phyloP scores from a whole-genome alignment of 768 basidiomycete genomes.

The Terana coerulea region DNA sequence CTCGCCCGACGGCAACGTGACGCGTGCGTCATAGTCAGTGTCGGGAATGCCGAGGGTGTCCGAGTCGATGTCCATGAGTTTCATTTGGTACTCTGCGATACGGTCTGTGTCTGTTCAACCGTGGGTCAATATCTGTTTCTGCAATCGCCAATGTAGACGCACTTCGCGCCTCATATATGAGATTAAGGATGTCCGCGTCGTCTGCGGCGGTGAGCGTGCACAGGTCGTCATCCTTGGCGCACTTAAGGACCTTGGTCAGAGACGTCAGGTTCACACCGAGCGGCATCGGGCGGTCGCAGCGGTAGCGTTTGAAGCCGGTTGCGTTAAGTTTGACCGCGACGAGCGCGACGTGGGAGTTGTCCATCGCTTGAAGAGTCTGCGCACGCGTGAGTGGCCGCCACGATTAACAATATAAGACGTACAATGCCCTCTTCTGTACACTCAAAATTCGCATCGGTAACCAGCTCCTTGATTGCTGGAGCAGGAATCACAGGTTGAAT shows the following conservation, averaged over 20 bases:
- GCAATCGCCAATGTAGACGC: conserved; percentile 26
- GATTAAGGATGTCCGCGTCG: conserved; percentile 82
- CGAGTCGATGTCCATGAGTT: conserved; percentile 98
- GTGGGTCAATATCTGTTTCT: background rate
- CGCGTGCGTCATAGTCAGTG: conserved; percentile 92
- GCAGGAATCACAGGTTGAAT: background rate
- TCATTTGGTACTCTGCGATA: conserved; percentile 98
- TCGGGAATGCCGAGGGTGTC: conserved; percentile 95
- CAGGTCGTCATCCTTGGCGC: conserved; percentile 93
- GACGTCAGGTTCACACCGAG: conserved; percentile 84
- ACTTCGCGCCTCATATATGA: conserved; percentile 92
- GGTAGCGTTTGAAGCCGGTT: conserved; percentile 79
- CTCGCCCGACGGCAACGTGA: conserved; percentile 82
- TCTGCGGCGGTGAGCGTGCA: conserved; percentile 90
- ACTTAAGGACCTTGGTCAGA: conserved; percentile 93
- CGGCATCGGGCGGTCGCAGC: conserved; percentile 94
- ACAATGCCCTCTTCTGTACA: conserved; percentile 95
- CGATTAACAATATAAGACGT: background rate
- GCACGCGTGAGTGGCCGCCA: conserved; percentile 9
- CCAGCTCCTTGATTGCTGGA: conserved; percentile 94
- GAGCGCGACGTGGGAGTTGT: conserved; percentile 98
- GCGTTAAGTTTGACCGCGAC: conserved; percentile 82
- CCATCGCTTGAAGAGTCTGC: conserved; percentile 94
- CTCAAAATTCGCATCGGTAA: conserved; percentile 96
- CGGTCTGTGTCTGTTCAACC: conserved; percentile 71